phyloP scores from a whole-genome alignment of 2,329 filamentous ascomycete species.

The Botryotinia calthae region DNA sequence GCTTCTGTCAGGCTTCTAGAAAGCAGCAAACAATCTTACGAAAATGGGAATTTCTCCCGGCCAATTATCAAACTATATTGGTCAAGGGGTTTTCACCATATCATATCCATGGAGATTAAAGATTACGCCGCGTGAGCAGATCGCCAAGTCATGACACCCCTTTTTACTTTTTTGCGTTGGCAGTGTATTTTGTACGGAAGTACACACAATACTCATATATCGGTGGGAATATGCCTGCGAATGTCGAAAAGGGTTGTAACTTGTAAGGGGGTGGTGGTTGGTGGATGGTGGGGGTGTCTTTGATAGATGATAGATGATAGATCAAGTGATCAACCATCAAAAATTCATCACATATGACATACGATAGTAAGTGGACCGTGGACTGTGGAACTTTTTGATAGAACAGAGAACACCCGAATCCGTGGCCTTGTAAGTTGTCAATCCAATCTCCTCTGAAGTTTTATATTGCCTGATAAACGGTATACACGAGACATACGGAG shows the following conservation, averaged over 20 bases:
- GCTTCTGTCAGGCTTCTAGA: background rate
- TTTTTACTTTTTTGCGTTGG: background rate
- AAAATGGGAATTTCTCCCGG: background rate
- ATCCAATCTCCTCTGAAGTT: conserved; percentile 5
- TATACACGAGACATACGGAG: conserved; percentile 7
- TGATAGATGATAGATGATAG: background rate
- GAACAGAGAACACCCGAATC: background rate
- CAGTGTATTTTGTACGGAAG: background rate
- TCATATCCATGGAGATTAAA: conserved; percentile 1
- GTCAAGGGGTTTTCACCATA: background rate
- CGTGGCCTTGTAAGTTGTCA: background rate
- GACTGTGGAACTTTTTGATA: background rate
- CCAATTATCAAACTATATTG: background rate
- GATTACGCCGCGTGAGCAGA: background rate
- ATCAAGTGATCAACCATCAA: conserved; percentile 1
- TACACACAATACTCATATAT: background rate
- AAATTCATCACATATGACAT: background rate
- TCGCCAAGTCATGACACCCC: background rate
- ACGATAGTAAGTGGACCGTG: background rate
- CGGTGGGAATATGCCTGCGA: background rate
- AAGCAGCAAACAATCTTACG: background rate
- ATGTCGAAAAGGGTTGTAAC: background rate
- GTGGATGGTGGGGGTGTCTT: background rate
- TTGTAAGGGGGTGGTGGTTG: background rate
- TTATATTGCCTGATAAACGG: background rate